Percentiles rank a stretch among this genome's conserved stretches.
Conservation (phyloP, 805 yeast species). For the Starmerella kuoi region DNA sequence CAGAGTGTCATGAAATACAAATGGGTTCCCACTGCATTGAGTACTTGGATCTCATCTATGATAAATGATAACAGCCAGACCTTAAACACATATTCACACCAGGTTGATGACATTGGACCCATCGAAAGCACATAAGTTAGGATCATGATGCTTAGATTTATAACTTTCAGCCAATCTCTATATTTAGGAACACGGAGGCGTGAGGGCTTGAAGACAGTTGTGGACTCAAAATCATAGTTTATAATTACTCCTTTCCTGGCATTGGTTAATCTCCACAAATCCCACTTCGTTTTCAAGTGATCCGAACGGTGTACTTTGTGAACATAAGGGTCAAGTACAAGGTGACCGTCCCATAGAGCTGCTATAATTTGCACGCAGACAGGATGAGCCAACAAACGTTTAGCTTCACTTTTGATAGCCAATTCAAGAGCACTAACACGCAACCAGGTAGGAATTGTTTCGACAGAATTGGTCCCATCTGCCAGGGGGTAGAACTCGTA, state of each 20-base stretch:
- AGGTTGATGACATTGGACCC: conserved; percentile 7
- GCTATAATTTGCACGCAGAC: conserved; percentile 37
- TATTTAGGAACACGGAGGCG: conserved; percentile 32
- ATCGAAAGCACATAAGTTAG: conserved; percentile 26
- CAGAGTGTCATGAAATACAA: conserved; percentile 41
- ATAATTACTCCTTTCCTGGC: conserved; percentile 29
- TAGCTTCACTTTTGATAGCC: conserved; percentile 42
- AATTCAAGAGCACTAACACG: conserved; percentile 39
- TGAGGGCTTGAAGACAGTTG: conserved; percentile 30
- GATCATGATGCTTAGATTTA: conserved; percentile 27
- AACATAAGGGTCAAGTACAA: conserved; percentile 32
- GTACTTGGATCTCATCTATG: conserved; percentile 36
- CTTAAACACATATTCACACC: conserved; percentile 29
- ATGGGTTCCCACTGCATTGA: conserved; percentile 35
- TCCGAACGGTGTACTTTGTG: conserved; percentile 29
- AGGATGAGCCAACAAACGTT: conserved; percentile 42
- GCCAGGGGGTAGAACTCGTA: conserved; percentile 37
- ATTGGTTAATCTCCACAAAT: conserved; percentile 23
- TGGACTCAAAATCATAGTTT: conserved; percentile 28
- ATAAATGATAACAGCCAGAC: conserved; percentile 37
- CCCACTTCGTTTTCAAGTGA: conserved; percentile 18
- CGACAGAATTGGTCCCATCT: conserved; percentile 25
- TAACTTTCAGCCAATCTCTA: conserved; percentile 27
- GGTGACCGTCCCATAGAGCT: conserved; percentile 42
- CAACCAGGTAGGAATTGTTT: conserved; percentile 28